phyloP scores from a whole-genome alignment of 495 filamentous ascomycete genomes.

The Bathelium albidoporum region DNA sequence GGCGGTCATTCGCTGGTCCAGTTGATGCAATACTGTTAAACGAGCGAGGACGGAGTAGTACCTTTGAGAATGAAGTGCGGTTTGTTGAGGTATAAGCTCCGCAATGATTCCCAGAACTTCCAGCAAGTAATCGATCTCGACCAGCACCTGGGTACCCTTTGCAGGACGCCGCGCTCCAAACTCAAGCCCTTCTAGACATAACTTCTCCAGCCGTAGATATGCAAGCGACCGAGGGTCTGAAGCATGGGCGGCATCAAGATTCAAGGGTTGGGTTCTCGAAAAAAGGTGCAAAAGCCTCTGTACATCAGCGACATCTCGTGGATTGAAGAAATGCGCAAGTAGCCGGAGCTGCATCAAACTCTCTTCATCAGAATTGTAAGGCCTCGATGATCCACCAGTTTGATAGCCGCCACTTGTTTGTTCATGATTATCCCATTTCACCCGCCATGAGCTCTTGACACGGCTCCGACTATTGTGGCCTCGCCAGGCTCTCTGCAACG shows the following conservation, averaged over 20 bases:
- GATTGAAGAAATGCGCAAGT: constrained; percentile 29
- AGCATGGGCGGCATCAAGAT: background rate
- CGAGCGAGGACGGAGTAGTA: constrained; percentile 28
- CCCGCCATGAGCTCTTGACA: constrained; percentile 48
- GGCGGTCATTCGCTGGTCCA: background rate
- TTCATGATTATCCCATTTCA: constrained; percentile 51
- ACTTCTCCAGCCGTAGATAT: constrained; percentile 26
- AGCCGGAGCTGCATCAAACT: constrained; percentile 30
- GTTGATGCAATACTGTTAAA: constrained; percentile 3
- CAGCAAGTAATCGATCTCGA: constrained; percentile 6
- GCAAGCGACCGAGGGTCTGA: constrained; percentile 26
- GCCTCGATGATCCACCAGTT: constrained; percentile 7
- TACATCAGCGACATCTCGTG: constrained; percentile 23
- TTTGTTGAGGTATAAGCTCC: constrained; percentile 18
- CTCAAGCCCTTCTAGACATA: constrained; percentile 23
- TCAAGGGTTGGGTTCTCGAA: background rate
- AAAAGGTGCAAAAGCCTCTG: constrained; percentile 17
- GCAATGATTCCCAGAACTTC: constrained; percentile 16
- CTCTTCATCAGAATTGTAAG: constrained; percentile 41
- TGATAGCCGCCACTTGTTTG: constrained; percentile 14
- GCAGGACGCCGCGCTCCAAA: background rate
- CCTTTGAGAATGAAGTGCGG: constrained; percentile 17
- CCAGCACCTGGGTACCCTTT: background rate
- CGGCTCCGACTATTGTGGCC: constrained; percentile 55
- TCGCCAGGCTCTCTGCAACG: constrained; percentile 76